Percentiles rank a stretch among this genome's conserved stretches.
These are phyloP conservation scores for Cryptococcus depauperatus DNA, from an alignment of 1,284 basidiomycete species.

Conservation along the genomic window DNA sequence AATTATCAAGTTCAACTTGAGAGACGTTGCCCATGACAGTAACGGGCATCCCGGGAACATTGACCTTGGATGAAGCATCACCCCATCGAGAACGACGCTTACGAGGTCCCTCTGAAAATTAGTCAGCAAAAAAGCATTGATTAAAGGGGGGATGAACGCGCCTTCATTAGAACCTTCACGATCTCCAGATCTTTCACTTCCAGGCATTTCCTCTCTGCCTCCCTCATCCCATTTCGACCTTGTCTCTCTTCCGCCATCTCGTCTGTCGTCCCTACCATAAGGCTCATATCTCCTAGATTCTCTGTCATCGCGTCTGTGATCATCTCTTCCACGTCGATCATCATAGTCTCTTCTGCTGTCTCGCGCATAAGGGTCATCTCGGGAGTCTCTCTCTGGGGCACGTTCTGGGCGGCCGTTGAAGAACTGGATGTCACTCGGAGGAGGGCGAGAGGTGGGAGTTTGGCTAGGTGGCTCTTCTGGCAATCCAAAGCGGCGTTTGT, in stretches of 20 bases:
- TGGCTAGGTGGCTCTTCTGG: conserved; percentile 57
- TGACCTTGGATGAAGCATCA: conserved; percentile 65
- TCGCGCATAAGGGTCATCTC: conserved; percentile 15
- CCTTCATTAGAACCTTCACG: conserved; percentile 23
- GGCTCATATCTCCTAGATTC: too few species aligned
- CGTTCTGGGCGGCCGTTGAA: conserved; percentile 41
- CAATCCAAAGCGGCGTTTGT: conserved; percentile 78
- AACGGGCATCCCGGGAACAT: conserved; percentile 81
- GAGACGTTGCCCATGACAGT: conserved; percentile 88
- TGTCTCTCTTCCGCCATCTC: not conserved
- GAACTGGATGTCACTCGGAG: conserved; percentile 35
- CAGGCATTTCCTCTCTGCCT: not conserved
- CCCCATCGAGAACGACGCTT: conserved; percentile 95
- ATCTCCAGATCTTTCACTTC: conserved; percentile 8
- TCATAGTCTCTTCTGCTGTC: conserved; percentile 23
- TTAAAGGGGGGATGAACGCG: conserved; percentile 11
- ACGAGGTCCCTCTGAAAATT: conserved; percentile 50
- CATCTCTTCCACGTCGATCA: conserved; percentile 12
- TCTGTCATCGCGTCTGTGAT: too few species aligned
- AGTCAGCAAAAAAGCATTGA: not conserved
- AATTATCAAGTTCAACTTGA: conserved; percentile 86
- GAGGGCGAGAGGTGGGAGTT: conserved; percentile 47
- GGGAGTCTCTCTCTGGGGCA: conserved; percentile 19
- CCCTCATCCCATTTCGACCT: not conserved
- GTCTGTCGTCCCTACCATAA: too few species aligned